Evolutionary conservation across 495 filamentous ascomycete genomes (phyloP).

Genomic region (Physcia stellaris): DNA sequence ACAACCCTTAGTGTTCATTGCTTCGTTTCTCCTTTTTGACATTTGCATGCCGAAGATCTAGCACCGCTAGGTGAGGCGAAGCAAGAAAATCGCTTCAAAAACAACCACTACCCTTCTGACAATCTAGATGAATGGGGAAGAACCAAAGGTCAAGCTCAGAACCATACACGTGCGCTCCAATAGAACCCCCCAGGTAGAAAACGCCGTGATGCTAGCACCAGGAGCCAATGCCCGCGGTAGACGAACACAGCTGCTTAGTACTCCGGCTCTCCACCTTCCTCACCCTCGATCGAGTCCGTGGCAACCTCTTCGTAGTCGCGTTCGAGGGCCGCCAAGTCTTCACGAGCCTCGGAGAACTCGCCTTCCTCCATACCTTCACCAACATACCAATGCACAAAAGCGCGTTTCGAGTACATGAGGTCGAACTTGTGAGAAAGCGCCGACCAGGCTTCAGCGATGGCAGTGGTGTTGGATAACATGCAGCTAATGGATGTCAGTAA

Average conservation of each 20-base stretch:
- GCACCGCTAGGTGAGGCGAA: too few species aligned
- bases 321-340: constrained; percentile 95
- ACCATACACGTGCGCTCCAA: constrained; percentile 1
- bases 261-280: constrained; percentile 82
- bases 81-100: background rate
- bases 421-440: constrained; percentile 97
- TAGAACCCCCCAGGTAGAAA: too few species aligned
- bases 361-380: constrained; percentile 99
- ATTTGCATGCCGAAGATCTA: too few species aligned
- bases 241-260: too few species aligned
- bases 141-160: too few species aligned
- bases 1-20: too few species aligned
- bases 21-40: too few species aligned
- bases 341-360: constrained; percentile 97
- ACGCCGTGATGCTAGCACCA: too few species aligned
- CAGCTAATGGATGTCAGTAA: constrained; percentile 41
- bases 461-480: constrained; percentile 99
- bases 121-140: constrained; percentile 6
- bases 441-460: constrained; percentile 97
- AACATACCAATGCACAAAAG: constrained; percentile 99
- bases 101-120: constrained; percentile 2
- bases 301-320: constrained; percentile 99
- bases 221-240: too few species aligned
- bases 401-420: constrained; percentile 99
- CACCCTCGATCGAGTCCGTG: constrained; percentile 84